Conservation (phyloP, 176 grass and related monocot species). For the Hordeum vulgare region DNA sequence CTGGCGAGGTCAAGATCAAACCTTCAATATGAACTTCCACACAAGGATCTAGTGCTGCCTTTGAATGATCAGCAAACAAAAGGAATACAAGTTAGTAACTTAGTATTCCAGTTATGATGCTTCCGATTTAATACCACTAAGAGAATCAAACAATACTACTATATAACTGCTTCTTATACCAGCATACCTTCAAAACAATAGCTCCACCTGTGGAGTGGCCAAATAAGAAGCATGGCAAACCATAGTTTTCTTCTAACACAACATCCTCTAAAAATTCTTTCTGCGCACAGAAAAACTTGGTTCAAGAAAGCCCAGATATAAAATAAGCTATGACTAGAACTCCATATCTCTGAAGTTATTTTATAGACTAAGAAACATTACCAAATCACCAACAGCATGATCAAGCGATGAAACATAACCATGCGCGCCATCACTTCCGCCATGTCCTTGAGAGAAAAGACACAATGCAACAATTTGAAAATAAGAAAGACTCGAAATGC, state of each 20-base stretch:
- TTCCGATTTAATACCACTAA: not conserved
- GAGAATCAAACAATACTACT: constrained; percentile 3
- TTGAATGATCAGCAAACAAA: constrained; percentile 29
- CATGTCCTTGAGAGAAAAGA: constrained; percentile 52
- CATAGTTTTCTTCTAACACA: constrained; percentile 51
- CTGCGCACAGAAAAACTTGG: constrained; percentile 28
- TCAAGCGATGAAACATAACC: constrained; percentile 96
- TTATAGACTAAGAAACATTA: constrained; percentile 34
- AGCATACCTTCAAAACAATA: constrained; percentile 83
- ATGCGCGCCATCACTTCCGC: constrained; percentile 89
- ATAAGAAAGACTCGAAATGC: constrained; percentile 1
- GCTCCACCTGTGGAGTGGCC: constrained; percentile 95
- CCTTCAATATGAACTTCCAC: constrained; percentile 62
- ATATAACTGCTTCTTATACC: not conserved
- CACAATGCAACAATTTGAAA: constrained; percentile 5
- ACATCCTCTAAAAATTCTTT: constrained; percentile 75
- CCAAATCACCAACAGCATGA: constrained; percentile 79
- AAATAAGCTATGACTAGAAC: not conserved
- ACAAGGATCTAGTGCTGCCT: constrained; percentile 70
- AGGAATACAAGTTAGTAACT: not conserved
- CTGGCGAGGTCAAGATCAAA: constrained; percentile 80
- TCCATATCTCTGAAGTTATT: constrained; percentile 1
- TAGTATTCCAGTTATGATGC: not conserved
- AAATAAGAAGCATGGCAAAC: constrained; percentile 79
- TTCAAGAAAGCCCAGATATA: not conserved